Percentiles rank a stretch among this genome's conserved stretches.
Evolutionary conservation across 495 filamentous ascomycete species (phyloP).

Genomic region (Trypethelium eluteriae): DNA sequence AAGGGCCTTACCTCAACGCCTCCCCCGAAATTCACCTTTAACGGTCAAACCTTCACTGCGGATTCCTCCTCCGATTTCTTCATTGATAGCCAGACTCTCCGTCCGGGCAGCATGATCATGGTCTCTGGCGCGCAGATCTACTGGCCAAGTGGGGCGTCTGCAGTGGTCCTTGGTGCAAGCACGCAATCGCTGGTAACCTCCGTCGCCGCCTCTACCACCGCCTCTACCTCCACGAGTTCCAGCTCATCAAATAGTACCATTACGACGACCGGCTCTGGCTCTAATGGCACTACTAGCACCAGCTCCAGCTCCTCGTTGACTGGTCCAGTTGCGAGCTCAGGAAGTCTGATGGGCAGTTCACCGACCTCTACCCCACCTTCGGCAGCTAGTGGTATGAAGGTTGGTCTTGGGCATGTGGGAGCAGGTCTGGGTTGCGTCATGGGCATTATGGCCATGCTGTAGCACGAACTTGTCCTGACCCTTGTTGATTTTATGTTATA

Average conservation of each 20-base stretch:
- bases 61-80: background rate
- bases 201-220: background rate
- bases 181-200: background rate
- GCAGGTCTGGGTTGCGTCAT: constrained; percentile 6
- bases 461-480: background rate
- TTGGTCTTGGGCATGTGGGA: background rate
- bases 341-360: constrained; percentile 22
- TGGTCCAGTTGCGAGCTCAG: background rate
- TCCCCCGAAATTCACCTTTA: background rate
- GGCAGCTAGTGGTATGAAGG: constrained; percentile 1
- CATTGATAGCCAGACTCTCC: background rate
- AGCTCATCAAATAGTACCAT: background rate
- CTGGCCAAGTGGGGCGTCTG: background rate
- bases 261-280: background rate
- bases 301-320: background rate
- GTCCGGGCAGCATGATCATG: constrained; percentile 1
- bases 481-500: background rate
- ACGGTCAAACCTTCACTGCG: background rate
- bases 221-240: background rate
- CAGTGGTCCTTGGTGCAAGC: background rate
- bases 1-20: background rate
- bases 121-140: background rate
- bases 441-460: constrained; percentile 2
- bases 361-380: constrained; percentile 33
- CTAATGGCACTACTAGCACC: background rate